Evolutionary conservation across 192 early-diverging fungal species (phyloP).

Genomic region (Mortierella hygrophila): DNA sequence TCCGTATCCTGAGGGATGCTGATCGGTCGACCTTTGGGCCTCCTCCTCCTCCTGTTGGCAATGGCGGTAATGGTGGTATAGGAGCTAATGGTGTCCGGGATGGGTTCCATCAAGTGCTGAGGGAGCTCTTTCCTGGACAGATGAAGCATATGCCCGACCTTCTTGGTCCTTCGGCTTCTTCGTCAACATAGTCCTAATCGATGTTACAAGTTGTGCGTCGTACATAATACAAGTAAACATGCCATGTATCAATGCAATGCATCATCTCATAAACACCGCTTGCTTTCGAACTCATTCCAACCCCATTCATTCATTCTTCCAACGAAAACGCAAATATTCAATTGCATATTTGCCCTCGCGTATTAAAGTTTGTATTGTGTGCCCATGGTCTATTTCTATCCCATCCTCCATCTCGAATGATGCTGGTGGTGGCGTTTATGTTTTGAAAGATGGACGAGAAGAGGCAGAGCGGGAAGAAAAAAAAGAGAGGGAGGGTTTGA

Average conservation of each 20-base stretch:
- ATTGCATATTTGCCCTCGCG: too few relatives aligned
- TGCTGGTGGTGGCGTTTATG: neutral
- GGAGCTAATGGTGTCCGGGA: slow-evolving; percentile 15
- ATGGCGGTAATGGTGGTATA: neutral
- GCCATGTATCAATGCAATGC: too few relatives aligned
- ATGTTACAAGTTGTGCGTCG: too few relatives aligned
- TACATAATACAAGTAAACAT: too few relatives aligned
- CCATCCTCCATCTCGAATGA: neutral
- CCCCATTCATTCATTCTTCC: too few relatives aligned
- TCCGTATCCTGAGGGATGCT: slow-evolving; percentile 49
- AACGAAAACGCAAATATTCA: too few relatives aligned
- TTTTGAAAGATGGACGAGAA: neutral
- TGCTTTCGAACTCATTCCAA: too few relatives aligned
- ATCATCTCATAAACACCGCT: too few relatives aligned
- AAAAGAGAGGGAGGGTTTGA: neutral
- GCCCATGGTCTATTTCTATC: neutral
- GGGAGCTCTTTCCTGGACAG: slow-evolving; percentile 45
- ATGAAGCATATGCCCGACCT: slow-evolving; percentile 35
- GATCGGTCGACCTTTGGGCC: slow-evolving; percentile 41
- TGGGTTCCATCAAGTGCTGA: slow-evolving; percentile 45
- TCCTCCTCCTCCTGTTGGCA: neutral
- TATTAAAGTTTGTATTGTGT: neutral
- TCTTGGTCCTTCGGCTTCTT: neutral
- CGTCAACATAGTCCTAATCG: too few relatives aligned
- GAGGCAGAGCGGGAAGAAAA: neutral